Evolutionary conservation across 2,329 filamentous ascomycete species (phyloP).

Genomic region (Ceratocystis alfenasii): DNA sequence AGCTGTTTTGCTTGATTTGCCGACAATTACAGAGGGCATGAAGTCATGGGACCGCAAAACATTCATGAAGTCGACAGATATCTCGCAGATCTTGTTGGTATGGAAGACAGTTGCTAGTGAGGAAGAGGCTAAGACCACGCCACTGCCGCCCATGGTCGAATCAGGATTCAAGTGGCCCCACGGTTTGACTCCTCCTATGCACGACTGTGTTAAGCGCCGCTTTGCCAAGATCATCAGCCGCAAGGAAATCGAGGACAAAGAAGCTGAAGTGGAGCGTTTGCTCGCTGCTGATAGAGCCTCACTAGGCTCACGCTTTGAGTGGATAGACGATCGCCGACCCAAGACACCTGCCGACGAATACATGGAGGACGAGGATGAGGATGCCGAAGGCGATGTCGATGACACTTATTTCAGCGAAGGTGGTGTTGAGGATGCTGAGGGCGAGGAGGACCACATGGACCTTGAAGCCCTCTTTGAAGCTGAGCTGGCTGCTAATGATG

Average conservation of each 20-base stretch:
- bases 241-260: constrained; percentile 74
- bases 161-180: constrained; percentile 65
- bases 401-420: constrained; percentile 37
- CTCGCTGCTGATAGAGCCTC: constrained; percentile 56
- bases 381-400: constrained; percentile 37
- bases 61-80: constrained; percentile 79
- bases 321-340: constrained; percentile 43
- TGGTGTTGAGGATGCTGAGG: constrained; percentile 48
- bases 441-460: constrained; percentile 42
- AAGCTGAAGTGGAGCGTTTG: constrained; percentile 63
- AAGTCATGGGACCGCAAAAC: constrained; percentile 85
- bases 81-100: constrained; percentile 80
- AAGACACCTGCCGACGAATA: constrained; percentile 23
- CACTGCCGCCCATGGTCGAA: constrained; percentile 62
- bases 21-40: constrained; percentile 66
- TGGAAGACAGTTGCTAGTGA: constrained; percentile 56
- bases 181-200: constrained; percentile 78
- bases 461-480: constrained; percentile 46
- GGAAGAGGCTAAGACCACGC: constrained; percentile 50
- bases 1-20: constrained; percentile 68
- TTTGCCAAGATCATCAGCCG: constrained; percentile 75
- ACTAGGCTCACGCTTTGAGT: constrained; percentile 49
- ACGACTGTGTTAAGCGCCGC: constrained; percentile 67
- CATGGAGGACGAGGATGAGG: constrained; percentile 33
- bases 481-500: constrained; percentile 35